Base-by-base conservation (phyloP, 1,284 basidiomycete genomes). In the Vanrija humicola region DNA sequence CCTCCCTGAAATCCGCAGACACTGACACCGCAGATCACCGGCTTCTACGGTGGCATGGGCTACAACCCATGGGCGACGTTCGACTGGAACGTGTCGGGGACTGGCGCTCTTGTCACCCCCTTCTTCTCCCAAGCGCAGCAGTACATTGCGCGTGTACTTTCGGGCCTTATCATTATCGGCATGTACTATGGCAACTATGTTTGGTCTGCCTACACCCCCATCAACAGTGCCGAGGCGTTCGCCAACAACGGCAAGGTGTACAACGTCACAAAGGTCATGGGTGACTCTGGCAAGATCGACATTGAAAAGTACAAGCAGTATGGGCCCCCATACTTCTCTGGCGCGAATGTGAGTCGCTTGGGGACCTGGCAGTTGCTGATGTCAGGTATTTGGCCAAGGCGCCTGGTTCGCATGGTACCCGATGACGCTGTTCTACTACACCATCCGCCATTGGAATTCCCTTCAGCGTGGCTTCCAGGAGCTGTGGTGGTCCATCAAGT, bases 11-110 rank as follows among this genome's bases (percentile, higher is more conserved):
- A 23, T 23, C 21, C 5, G 21, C 21, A 7, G 28, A 7, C 28
- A 29, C 28, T 29, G 28, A 29, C 12, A 52, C 49, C 29, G 21
- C 58, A 62, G 12, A 46, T 54, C 34, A 58, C 56, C 34, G 55
- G 59, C 23, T 48, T 48, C 18, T 26, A 58, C 53, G 48, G 46
- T 12, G 68, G 70, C 12, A 47, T 72, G 8, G 69, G 70, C 5
- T 48, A 71, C 48, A 65, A 65, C 47, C 59, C 66, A 4, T 44
- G 63, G 25, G 61, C 65, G 5, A 66, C 68, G 6, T 63, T 71
- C 29, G 70, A 72, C 50, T 50, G 49, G 49, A 50, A 50, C 25
- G 40, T 43, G n/a, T 42, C 49, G 14, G 49, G 49, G 9, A 16
- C 19, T 4, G 25, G 49, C 9, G 38, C 19, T 8, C 49, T 50